These are phyloP conservation scores for Coriolopsis trogii DNA, from an alignment of 1,284 basidiomycete genomes.

Conservation along the genomic window DNA sequence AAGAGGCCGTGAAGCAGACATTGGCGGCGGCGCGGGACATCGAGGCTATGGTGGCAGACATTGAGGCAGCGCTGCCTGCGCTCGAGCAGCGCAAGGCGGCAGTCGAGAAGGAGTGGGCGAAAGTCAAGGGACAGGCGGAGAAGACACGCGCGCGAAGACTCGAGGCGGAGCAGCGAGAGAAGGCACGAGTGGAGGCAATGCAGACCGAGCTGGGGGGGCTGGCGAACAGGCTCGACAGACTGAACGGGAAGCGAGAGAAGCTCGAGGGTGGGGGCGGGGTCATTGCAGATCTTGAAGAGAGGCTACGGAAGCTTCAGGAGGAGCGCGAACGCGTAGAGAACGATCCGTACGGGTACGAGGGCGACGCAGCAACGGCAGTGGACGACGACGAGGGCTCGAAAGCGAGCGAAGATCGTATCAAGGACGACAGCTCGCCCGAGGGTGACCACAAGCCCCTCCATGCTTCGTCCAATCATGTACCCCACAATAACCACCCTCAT, in stretches of 20 bases:
- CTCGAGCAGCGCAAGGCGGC: conserved; percentile 45
- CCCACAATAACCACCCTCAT: conserved; percentile 10
- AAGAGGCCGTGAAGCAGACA: conserved; percentile 75
- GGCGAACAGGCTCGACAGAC: conserved; percentile 50
- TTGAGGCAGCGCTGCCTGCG: conserved; percentile 55
- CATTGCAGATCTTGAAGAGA: conserved; percentile 45
- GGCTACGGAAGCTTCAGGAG: conserved; percentile 39
- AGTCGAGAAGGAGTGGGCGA: conserved; percentile 50
- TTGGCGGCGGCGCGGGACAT: conserved; percentile 59
- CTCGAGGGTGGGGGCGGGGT: conserved; percentile 47
- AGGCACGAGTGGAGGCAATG: conserved; percentile 48
- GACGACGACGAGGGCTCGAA: conserved; percentile 17
- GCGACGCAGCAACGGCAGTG: conserved; percentile 20
- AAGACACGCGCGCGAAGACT: conserved; percentile 33
- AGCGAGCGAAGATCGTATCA: conserved; percentile 12
- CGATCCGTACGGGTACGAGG: conserved; percentile 37
- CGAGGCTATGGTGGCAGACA: conserved; percentile 49
- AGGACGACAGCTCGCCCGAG: conserved; percentile 19
- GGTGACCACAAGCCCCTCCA: conserved; percentile 3
- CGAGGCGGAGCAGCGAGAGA: conserved; percentile 42
- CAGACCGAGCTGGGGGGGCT: conserved; percentile 41
- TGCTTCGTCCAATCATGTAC: neutral
- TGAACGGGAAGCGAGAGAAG: conserved; percentile 59
- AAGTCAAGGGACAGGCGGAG: conserved; percentile 40
- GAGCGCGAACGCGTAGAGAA: conserved; percentile 43